These are phyloP conservation scores for Gillenia trifoliata DNA, from an alignment of 306 rosid genomes.

Conservation along the genomic window DNA sequence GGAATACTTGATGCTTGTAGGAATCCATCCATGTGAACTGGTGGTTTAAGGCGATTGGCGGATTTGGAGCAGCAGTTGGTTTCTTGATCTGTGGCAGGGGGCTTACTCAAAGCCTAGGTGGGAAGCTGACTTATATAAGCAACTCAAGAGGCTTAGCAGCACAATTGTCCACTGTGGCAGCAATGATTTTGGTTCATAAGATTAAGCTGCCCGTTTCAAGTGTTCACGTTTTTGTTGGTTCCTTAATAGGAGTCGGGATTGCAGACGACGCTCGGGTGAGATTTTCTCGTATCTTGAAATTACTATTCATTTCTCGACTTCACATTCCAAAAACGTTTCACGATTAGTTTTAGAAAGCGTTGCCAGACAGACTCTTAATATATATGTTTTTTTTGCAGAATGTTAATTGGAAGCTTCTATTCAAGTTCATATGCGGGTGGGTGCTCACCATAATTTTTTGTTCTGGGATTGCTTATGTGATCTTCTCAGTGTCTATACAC, in stretches of 20 bases:
- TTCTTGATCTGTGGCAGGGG: slow-evolving; percentile 11
- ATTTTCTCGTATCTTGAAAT: too few relatives aligned
- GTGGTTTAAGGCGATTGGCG: slow-evolving; percentile 22
- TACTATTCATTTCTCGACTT: too few relatives aligned
- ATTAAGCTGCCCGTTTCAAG: slow-evolving; percentile 25
- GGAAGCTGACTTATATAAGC: slow-evolving; percentile 23
- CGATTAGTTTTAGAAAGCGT: too few relatives aligned
- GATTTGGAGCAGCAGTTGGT: slow-evolving; percentile 23
- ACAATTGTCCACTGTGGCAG: slow-evolving; percentile 16
- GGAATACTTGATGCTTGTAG: background rate
- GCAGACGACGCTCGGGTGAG: slow-evolving; percentile 28
- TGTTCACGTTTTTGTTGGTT: slow-evolving; percentile 29
- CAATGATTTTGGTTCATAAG: slow-evolving; percentile 6
- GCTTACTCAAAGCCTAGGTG: slow-evolving; percentile 21
- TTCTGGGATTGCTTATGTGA: slow-evolving; percentile 15
- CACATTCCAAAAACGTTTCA: too few relatives aligned
- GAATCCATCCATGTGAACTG: background rate
- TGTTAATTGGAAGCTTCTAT: slow-evolving; percentile 26
- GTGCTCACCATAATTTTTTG: slow-evolving; percentile 14
- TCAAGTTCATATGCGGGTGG: slow-evolving; percentile 27
- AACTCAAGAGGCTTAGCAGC: slow-evolving; percentile 29
- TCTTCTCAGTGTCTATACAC: slow-evolving; percentile 18
- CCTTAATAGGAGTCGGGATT: slow-evolving; percentile 24
- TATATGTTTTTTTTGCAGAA: slow-evolving; percentile 5
- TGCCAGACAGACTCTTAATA: too few relatives aligned